Percentiles rank a stretch among this genome's conserved stretches.
phyloP scores from a whole-genome alignment of 148 eudicot genomes.

The Arbutus unedo region DNA sequence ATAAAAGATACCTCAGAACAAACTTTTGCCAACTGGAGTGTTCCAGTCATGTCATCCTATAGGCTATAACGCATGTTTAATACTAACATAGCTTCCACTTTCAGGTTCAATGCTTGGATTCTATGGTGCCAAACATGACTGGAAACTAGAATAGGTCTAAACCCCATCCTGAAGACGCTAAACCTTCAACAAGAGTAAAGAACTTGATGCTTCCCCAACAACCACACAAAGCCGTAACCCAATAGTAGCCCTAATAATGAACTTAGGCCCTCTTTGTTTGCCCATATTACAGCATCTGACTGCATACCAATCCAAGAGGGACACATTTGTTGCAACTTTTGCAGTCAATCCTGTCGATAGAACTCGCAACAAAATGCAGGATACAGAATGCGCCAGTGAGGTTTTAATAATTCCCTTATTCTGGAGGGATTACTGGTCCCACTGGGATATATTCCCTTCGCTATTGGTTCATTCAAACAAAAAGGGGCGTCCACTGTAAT shows the following conservation, averaged over 20 bases:
- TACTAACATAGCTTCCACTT: not conserved
- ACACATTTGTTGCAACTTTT: not conserved
- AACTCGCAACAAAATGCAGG: not conserved
- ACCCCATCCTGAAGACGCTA: not conserved
- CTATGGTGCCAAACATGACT: not conserved
- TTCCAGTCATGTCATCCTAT: not conserved
- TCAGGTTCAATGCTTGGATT: not conserved
- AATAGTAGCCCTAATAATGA: not conserved
- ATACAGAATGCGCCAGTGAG: not conserved
- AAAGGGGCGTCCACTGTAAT: not conserved
- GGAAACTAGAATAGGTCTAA: not conserved
- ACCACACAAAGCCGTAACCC: not conserved
- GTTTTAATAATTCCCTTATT: not conserved
- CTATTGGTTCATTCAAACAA: not conserved
- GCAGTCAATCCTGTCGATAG: not conserved
- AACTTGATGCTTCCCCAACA: not conserved
- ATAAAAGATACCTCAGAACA: not conserved
- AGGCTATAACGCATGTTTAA: not conserved
- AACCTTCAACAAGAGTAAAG: not conserved
- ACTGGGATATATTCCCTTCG: not conserved
- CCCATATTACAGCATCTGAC: not conserved
- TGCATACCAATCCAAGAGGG: not conserved
- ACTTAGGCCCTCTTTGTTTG: not conserved
- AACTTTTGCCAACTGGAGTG: not conserved
- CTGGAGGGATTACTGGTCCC: not conserved